Evolutionary conservation across 495 filamentous ascomycete genomes (phyloP), one percentile per base, ranked within the genome.

Genomic region (Lophium mytilinum): DNA sequence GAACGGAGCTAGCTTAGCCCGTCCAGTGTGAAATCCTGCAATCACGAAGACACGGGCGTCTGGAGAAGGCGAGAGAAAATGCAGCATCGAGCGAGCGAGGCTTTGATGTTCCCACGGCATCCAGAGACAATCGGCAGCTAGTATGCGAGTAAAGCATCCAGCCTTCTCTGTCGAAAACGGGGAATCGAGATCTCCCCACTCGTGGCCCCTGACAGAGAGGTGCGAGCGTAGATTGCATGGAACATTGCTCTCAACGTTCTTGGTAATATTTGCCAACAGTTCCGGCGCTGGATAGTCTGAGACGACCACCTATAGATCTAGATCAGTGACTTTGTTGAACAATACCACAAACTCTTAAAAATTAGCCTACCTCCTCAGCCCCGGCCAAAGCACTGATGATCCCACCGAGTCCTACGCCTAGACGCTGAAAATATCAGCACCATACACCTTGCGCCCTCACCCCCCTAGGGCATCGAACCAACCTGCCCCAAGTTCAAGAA

Each of bases 81-180:
- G 84, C 11, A 73, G 69, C 67, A 95, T 83, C 9, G 86, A 89
- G 18, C 69, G 71, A 40, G 73, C 76, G 12, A 96, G 79, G 65
- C 87, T 87, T 24, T 71, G 74, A 66, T 95, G 90, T 73, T 93
- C 81, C 66, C 73, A 78, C 11, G 74, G 78, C 85, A 95, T 89
- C 90, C 90, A 96, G 56, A 89, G 75, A 68, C 88, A 94, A 66
- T 95, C 90, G 41, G 88, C 86, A 1, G 84, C 86, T 35, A 94
- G 74, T 21, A 95, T 82, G 50, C 84, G 80, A 9, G 82, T 83
- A 65, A 83, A 94, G 3, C 56, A 55, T 9, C 74, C 76, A 7
- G 71, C 72, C 58, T 83, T 65, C 8, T 57, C 61, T 1, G 55
- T 48, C 0, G 86, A 80, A 61, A 89, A 81, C 0, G 69, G 40